Evolutionary conservation across 192 early-diverging fungal species (phyloP), one percentile per base, ranked within the genome.

Genomic region (Gigaspora rosea): DNA sequence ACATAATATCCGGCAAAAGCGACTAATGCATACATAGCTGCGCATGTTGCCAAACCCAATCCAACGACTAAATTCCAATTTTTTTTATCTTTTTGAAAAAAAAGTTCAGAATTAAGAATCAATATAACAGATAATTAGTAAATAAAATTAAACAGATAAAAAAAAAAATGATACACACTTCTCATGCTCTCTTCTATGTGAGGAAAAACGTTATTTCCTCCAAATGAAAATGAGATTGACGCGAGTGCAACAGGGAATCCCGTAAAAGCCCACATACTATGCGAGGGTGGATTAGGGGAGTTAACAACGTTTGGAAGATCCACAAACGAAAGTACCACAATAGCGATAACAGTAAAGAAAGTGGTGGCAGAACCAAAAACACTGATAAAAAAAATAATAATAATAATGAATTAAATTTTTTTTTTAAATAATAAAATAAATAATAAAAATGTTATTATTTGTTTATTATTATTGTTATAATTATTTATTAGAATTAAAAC

Each of bases 191-290:
- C 87, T 77, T 96, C 93, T 56, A 96, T 91, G 65, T 95, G 91
- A 35, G 94, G 91, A 80, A 94, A 95, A 11, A 93, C 90, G 8
- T 89, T 92, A 65, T 94, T 93, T 56, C 94, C 94, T n/a, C 91
- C 87, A 74, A 90, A 96, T 78, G 90, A 91, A 82, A 96, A 94
- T 16, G 89, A 89, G 78, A 96, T 91, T 1, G 92, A 92, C 2
- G 92, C 92, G 8, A 96, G 74, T 0, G 93, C 91, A 8, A 88
- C 87, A 32, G 94, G 93, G 62, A 96, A 86, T 69, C 89, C 89
- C n/a, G 84, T 81, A 64, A 89, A 89, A 36, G 90, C 87, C 13
- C 94, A 88, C 48, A 74, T 75, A 47, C 80, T 73, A 76, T 92
- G 89, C 9, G 65, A 80, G n/a, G 72, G 82, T 22, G 66, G 84